phyloP scores from a whole-genome alignment of 257 asterid species.

The Ilex asprella region DNA sequence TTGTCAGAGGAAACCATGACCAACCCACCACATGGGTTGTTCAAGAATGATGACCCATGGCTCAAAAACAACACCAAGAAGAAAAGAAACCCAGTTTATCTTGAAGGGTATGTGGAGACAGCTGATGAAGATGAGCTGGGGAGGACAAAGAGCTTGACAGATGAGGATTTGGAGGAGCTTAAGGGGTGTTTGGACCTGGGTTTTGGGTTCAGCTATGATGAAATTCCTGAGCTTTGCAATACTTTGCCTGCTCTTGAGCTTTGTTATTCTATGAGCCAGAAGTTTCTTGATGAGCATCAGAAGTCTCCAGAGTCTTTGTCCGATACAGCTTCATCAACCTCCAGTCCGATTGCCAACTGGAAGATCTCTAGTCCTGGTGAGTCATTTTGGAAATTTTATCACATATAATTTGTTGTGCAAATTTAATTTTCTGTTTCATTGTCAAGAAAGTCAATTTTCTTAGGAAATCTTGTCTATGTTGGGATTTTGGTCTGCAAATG shows the following conservation, averaged over 20 bases:
- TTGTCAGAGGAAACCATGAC: background rate
- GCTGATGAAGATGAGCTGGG: conserved; percentile 36
- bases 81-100: conserved; percentile 21
- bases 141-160: conserved; percentile 35
- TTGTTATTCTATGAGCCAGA: conserved; percentile 41
- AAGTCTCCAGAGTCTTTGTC: conserved; percentile 20
- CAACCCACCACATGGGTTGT: conserved; percentile 2
- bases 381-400: background rate
- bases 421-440: background rate
- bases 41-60: conserved; percentile 13
- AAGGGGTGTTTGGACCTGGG: conserved; percentile 45
- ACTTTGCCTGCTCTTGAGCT: conserved; percentile 46
- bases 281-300: conserved; percentile 36
- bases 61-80: conserved; percentile 7
- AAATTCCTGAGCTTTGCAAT: conserved; percentile 41
- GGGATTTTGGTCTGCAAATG: background rate
- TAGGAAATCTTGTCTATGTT: background rate
- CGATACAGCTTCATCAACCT: conserved; percentile 22
- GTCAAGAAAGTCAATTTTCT: no score
- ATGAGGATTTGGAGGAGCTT: conserved; percentile 38
- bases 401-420: no score
- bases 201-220: conserved; percentile 42
- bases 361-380: conserved; percentile 44
- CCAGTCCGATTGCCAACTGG: conserved; percentile 35
- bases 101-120: conserved; percentile 33